These are phyloP conservation scores for Starmerella apicola DNA, from an alignment of 805 yeast species.

Conservation along the genomic window DNA sequence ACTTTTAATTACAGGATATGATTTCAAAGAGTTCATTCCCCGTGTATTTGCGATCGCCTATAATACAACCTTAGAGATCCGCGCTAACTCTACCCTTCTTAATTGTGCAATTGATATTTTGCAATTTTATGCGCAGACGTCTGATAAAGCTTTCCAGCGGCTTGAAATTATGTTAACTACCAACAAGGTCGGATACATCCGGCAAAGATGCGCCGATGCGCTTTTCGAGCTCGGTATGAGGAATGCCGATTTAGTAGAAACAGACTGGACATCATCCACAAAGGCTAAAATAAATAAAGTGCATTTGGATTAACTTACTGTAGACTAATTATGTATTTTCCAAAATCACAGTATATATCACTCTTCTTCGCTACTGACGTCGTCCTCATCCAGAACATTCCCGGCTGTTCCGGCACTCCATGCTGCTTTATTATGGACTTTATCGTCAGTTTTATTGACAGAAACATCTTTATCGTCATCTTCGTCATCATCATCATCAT, in stretches of 20 bases:
- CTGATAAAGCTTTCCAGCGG: conserved; percentile 17
- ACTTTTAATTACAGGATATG: conserved; percentile 3
- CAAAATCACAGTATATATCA: not conserved
- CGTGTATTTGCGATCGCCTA: conserved; percentile 36
- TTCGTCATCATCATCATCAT: conserved; percentile 11
- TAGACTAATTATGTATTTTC: not conserved
- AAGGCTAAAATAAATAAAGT: not conserved
- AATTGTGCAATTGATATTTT: conserved; percentile 14
- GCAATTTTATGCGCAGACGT: conserved; percentile 1
- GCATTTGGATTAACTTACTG: no score
- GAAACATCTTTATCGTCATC: conserved; percentile 5
- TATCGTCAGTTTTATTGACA: not conserved
- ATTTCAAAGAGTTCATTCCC: conserved; percentile 18
- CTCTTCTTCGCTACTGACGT: conserved; percentile 19
- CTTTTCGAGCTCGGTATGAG: conserved; percentile 28
- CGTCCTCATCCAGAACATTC: conserved; percentile 14
- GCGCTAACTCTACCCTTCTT: conserved; percentile 27
- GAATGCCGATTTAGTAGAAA: conserved; percentile 6
- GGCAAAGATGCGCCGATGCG: conserved; percentile 33
- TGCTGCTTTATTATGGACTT: no score
- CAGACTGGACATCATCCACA: conserved; percentile 14
- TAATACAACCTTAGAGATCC: conserved; percentile 45
- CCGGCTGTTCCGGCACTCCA: conserved; percentile 16
- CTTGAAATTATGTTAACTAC: conserved; percentile 23
- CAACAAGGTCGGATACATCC: conserved; percentile 28